Conservation (phyloP, 345 rosid species). For the Tarenaya hassleriana region DNA sequence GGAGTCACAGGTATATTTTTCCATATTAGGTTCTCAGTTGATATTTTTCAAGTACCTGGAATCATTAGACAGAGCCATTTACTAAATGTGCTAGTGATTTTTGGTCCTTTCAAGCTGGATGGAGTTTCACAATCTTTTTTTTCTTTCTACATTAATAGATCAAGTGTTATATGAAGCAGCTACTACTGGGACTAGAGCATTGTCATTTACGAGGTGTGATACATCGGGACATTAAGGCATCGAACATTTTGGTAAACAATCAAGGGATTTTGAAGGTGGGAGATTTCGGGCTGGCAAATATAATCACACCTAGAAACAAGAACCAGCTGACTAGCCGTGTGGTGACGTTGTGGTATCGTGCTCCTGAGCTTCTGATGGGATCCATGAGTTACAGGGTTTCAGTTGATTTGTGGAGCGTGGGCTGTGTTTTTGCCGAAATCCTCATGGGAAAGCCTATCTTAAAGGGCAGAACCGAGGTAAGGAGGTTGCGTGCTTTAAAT, state of each 20-base stretch:
- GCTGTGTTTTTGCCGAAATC: slow-evolving; percentile 70
- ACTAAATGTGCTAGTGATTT: background rate
- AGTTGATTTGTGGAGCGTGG: slow-evolving; percentile 72
- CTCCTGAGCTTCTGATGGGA: slow-evolving; percentile 84
- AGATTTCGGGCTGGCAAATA: slow-evolving; percentile 72
- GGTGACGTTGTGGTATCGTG: slow-evolving; percentile 77
- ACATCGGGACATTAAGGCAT: slow-evolving; percentile 67
- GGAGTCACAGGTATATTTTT: slow-evolving; percentile 48
- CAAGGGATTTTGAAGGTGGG: slow-evolving; percentile 60
- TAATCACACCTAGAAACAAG: slow-evolving; percentile 38
- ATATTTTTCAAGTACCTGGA: background rate
- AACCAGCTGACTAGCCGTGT: slow-evolving; percentile 68
- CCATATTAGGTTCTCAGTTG: too few species aligned
- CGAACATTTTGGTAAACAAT: slow-evolving; percentile 69
- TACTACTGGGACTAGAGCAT: slow-evolving; percentile 59
- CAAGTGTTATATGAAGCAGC: slow-evolving; percentile 79
- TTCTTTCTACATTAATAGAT: slow-evolving; percentile 29
- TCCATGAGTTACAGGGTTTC: slow-evolving; percentile 66
- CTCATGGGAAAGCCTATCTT: slow-evolving; percentile 57
- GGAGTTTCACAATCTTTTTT: background rate
- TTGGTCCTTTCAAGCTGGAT: background rate
- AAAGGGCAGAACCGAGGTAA: slow-evolving; percentile 79
- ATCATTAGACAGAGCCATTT: background rate
- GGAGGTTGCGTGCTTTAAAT: background rate
- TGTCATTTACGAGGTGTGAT: slow-evolving; percentile 64